Conservation (phyloP, 2,329 filamentous ascomycete species). For the Calonectria honghensis region DNA sequence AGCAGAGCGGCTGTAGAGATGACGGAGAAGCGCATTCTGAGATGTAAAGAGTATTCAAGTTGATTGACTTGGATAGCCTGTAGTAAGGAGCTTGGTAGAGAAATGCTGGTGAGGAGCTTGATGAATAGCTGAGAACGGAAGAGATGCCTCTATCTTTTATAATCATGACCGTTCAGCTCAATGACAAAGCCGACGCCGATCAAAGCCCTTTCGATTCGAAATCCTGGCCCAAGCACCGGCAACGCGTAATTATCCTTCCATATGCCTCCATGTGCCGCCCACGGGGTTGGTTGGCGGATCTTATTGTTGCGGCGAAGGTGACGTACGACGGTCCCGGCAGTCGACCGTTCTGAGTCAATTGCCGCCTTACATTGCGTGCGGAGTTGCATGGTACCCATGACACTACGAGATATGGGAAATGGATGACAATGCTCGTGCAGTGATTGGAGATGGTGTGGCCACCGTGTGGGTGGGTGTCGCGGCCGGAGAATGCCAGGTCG, state of each 20-base stretch:
- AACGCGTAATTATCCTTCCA: not conserved
- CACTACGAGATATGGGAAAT: not conserved
- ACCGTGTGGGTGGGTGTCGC: no score
- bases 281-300: not conserved
- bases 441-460: not conserved
- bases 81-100: not conserved
- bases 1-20: conserved; percentile 41
- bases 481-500: no score
- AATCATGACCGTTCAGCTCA: not conserved
- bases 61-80: not conserved
- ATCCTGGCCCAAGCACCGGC: not conserved
- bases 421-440: not conserved
- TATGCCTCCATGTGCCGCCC: not conserved
- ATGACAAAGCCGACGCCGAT: not conserved
- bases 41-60: not conserved
- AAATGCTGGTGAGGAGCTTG: not conserved
- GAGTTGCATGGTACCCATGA: not conserved
- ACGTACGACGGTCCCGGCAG: not conserved
- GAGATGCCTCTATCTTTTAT: not conserved
- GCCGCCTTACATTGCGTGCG: not conserved
- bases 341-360: not conserved
- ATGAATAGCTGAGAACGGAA: not conserved
- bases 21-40: conserved; percentile 41
- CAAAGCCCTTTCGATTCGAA: not conserved
- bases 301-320: not conserved